Base-by-base conservation (phyloP, 1,139 yeast species). In the Schwanniomyces etchellsii region DNA sequence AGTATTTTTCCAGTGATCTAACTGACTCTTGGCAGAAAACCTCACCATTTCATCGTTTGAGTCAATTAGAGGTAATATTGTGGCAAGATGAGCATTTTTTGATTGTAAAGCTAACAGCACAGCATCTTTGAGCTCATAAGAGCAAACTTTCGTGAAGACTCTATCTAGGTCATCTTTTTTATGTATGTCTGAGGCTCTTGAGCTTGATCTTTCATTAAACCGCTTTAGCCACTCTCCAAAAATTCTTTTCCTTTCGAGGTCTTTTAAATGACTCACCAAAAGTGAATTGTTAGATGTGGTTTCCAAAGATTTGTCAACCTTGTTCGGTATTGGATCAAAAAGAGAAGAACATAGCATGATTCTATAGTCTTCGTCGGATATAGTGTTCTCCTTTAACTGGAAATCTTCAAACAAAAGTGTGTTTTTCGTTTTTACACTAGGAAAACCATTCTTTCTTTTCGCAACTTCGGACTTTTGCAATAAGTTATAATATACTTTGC, bases 21-120 rank as follows among this genome's bases (percentile, higher is more conserved):
- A 54, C 51, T 88, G 96, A 22, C 58, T 55, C 5, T 49, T 42
- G 0, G 96, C 89, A 33, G 75, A 60, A 1, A 48, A 46, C 34
- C 70, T 64, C 2, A 82, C 77, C 1, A 67, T 61, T 1, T 65
- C 64, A 42, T 79, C 83, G 40, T 81, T 78, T 0, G 91, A 73
- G 26, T 84, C 95, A 10, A 82, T 55, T 29, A 83, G 56, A 0
- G 95, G 70, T n/a, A 89, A 55, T 16, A 85, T 47, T 0, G 74
- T 77, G 0, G 95, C 77, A 21, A 89, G 55, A 50, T 88, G 95
- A 6, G 70, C 57, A 44, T 82, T 81, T 9, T 68, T 68, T 0
- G 81, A 55, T 14, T 67, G 60, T 4, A 78, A 55, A 0, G 96
- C 88, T 2, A 60, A 39, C 23, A 64, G 61, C 5, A 82, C 66